Evolutionary conservation across 306 rosid species (phyloP), one percentile per base, ranked within the genome.

Genomic region (Canavalia ensiformis): DNA sequence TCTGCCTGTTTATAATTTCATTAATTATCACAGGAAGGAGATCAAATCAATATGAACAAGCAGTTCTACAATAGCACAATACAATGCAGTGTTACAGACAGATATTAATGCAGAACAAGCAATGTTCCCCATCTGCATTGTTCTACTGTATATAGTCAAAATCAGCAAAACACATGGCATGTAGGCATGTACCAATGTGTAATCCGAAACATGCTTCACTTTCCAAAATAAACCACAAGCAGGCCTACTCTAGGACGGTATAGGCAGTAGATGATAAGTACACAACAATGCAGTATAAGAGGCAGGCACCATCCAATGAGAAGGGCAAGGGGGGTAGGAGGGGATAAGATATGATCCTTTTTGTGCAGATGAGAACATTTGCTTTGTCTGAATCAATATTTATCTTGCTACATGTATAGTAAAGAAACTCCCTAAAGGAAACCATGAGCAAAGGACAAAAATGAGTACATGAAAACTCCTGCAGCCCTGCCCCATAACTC

Each of bases 1-100:
- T 67, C 30, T 8, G 12, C 51, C 76, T 50, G 41, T 67, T 33
- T 50, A 50, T 42, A 76, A 81, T 66, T 73, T 77, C 67, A 76
- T 45, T 62, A 46, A 55, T 72, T 39, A 72, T 50, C 37, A 65
- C 75, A 55, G 41, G 33, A 51, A 72, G 37, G 13, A 1, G 49
- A 39, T 41, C 18, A 72, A 56, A 51, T 66, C 7, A 47, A 58
- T 54, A 50, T 47, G 28, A 65, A 50, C 6, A 49, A 63, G 56
- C 46, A 85, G 65, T 25, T 28, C 51, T 31, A 55, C 39, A 29
- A 28, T 51, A 52, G 31, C 52, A 45, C 0, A 42, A 69, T 63
- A 33, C 35, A 70, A 55, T 68, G 28, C 80, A 55, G 37, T 37
- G 37, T 42, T 41, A 25, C 4, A 25, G 71, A 37, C 35, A 71